Base-by-base conservation (phyloP, 805 yeast species). In the Candida verbasci region DNA sequence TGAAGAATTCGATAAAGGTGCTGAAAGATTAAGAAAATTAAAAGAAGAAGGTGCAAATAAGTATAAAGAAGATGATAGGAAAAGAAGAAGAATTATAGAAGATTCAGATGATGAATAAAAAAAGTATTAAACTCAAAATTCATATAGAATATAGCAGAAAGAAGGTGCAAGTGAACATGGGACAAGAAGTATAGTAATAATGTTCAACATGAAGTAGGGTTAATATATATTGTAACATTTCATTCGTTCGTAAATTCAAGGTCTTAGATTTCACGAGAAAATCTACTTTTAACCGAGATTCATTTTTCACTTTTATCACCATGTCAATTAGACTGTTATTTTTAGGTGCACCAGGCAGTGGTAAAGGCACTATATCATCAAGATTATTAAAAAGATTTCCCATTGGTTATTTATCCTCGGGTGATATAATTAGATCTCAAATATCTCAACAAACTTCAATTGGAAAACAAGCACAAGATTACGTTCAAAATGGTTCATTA, bases 331-430 rank as follows among this genome's bases (percentile, higher is more conserved):
- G 28, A 24, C 80, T 87, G 25, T 68, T 89, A 18, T 65, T 89
- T 7, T 62, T 91, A 17, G 97, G 97, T 3, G 95, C 97, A 0
- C 97, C 97, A 0, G 97, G 97, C 0, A 74, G 96, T 1, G 97
- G 97, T 1, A 89, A 89, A 55, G 97, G 97, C 1, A 89, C 97
- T 0, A 85, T 83, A 46, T 83, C 96, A 0, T 61, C 82, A 2
- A 70, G 80, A 41, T 64, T 89, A 4, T 55, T 82, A 40, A 71
- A 74, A 35, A 58, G 63, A 27, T 70, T 80, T 40, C 73, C 82
- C 2, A 57, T 89, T 16, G 55, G 68, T 10, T 65, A 91, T 1
- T 60, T 91, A 7, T 80, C 95, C 1, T 82, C 95, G 0, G 97
- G 97, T 2, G 96, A 89, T 58, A 61, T 87, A 4, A 62, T 89